Evolutionary conservation across 306 rosid genomes (phyloP), one percentile per base, ranked within the genome.

Genomic region (Malus orientalis): DNA sequence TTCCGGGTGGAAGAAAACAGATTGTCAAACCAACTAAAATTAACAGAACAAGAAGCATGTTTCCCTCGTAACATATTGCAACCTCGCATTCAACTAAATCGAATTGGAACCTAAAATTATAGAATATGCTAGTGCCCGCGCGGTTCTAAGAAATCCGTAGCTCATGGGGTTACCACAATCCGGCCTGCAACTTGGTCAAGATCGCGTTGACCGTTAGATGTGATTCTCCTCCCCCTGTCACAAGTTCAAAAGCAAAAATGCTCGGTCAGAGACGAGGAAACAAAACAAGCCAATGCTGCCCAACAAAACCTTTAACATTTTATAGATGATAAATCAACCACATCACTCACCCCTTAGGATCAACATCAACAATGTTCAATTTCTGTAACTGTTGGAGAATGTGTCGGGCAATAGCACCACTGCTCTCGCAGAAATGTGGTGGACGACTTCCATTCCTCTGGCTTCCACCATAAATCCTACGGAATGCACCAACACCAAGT

Each of bases 101-200:
- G 64, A 69, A 74, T 30, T 4, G 42, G 60, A 59, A 44, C 80
- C 78, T 75, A 83, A 71, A 66, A 9, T 54, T 58, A 49, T 8
- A 32, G n/a, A 49, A 54, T 29, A 2, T 20, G 66, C 57, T 3
- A 23, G 40, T 2, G 70, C 54, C 12, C 62, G 16, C 5, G 74
- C 58, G 68, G 23, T 36, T 20, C 61, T 73, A 79, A 66, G 25
- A 25, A 32, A 42, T 68, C 42, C 66, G 61, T 25, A 36, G 73
- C 45, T 87, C 85, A 85, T 42, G 82, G 86, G 20, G 89, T 79
- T 67, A 88, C 80, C 29, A 84, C 87, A 30, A 88, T 88, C n/a
- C 89, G 69, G 19, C 91, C 91, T 20, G 91, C 89, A 81, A 88
- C 91, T 83, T 88, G 91, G 64, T 88, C 91, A 23, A 88, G 91